phyloP scores from a whole-genome alignment of 2,329 filamentous ascomycete species.

The Kalmusia sp. region DNA sequence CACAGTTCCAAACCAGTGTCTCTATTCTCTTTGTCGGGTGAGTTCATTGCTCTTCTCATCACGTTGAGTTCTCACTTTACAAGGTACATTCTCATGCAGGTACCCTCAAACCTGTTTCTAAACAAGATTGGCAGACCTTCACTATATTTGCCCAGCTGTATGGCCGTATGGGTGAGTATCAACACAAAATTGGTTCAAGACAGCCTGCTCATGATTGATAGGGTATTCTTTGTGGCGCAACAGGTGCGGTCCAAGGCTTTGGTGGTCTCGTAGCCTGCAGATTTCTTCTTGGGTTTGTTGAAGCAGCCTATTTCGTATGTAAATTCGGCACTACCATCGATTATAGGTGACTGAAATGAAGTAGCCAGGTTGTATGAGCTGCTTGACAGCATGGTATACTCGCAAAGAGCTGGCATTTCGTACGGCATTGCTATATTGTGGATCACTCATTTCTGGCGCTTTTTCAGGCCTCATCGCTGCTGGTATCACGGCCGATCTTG shows the following conservation, averaged over 20 bases:
- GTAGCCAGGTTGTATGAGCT: conserved; percentile 8
- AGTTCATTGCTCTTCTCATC: no score
- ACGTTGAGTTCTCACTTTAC: no score
- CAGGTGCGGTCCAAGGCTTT: conserved; percentile 9
- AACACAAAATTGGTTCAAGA: background rate
- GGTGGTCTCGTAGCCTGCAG: conserved; percentile 13
- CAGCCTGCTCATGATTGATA: background rate
- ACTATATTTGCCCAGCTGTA: background rate
- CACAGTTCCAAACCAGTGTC: no score
- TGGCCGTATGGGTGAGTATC: conserved; percentile 10
- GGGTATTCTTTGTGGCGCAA: conserved; percentile 5
- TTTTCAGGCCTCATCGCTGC: conserved; percentile 50
- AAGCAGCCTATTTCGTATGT: conserved; percentile 21
- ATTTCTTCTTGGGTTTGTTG: conserved; percentile 18
- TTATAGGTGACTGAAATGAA: no score
- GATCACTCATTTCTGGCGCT: conserved; percentile 56
- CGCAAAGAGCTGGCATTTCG: conserved; percentile 57
- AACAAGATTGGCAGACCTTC: background rate
- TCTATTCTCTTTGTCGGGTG: no score
- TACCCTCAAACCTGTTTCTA: background rate
- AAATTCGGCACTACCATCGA: no score
- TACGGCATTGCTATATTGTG: conserved; percentile 58
- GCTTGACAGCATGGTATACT: conserved; percentile 60
- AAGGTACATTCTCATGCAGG: no score
- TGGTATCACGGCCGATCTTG: conserved; percentile 19